Evolutionary conservation across 2,329 filamentous ascomycete species (phyloP), one percentile per base, ranked within the genome.

Genomic region (Alternaria brassicicola): DNA sequence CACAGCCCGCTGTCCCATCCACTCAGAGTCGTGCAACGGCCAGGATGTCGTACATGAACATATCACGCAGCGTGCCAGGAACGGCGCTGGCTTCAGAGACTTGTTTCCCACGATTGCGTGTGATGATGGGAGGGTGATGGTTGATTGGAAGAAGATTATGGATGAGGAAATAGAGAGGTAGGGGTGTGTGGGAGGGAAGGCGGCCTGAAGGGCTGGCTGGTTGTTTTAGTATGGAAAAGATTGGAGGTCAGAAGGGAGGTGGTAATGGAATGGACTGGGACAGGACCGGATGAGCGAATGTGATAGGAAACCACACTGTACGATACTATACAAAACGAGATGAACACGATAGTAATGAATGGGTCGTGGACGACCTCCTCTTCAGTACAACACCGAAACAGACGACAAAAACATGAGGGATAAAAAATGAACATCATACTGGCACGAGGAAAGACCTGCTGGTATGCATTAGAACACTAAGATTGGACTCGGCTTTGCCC

Each of bases 91-190:
- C 0, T 71, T 74, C 36, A 47, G 31, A n/a, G 67, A 68, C 1
- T 15, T 48, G 13, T 63, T 66, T 23, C 69, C 72, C 1, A 30
- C 63, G 35, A 39, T 70, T 3, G 10, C 52, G 28, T 43, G 54
- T 12, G 41, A 19, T 2, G 61, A 51, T 4, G 67, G 53, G 0
- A 55, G 68, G 42, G 33, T 53, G 3, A 71, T 74, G 63, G 51
- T 73, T 2, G 68, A 75, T 48, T 75, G 71, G 72, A 17, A 15
- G 13, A 46, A 10, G 50, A 17, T 75, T 31, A 21, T 63, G 51
- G 17, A 50, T 19, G 63, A 73, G 62, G 66, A 67, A 63, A 60
- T 26, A 54, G 57, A 31, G 33, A 57, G 42, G 55, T 2, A 58
- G 42, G 42, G n/a, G 26, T 42, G 7, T 26, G 25, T 38, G 21